phyloP scores from a whole-genome alignment of 192 early-diverging fungal species.

The Backusella parvicylindrica region DNA sequence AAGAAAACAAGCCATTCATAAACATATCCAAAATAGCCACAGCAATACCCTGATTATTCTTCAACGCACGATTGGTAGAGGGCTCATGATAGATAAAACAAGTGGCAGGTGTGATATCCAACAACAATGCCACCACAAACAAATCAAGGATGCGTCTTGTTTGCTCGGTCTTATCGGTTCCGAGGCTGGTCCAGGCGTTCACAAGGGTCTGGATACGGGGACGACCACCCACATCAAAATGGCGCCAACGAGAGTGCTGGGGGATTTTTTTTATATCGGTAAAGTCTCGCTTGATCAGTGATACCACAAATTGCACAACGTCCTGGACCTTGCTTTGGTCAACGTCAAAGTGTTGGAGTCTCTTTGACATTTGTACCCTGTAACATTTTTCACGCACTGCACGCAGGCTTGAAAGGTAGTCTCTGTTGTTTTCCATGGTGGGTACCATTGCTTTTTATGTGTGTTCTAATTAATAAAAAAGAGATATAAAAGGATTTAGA shows the following conservation, averaged over 20 bases:
- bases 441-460: background rate
- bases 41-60: slow-evolving; percentile 79
- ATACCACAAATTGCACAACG: slow-evolving; percentile 64
- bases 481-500: no score
- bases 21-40: slow-evolving; percentile 85
- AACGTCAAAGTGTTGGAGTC: slow-evolving; percentile 74
- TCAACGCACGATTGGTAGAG: slow-evolving; percentile 42
- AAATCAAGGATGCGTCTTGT: slow-evolving; percentile 77
- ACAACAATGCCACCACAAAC: slow-evolving; percentile 78
- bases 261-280: slow-evolving; percentile 68
- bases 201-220: slow-evolving; percentile 49
- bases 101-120: slow-evolving; percentile 82
- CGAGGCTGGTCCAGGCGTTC: slow-evolving; percentile 40
- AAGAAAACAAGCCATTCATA: slow-evolving; percentile 72
- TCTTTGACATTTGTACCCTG: slow-evolving; percentile 54
- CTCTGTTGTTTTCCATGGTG: background rate
- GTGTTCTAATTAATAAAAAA: background rate
- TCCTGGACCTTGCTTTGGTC: slow-evolving; percentile 59
- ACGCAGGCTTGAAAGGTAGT: slow-evolving; percentile 61
- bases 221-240: slow-evolving; percentile 63
- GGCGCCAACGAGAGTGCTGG: slow-evolving; percentile 83
- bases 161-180: slow-evolving; percentile 43
- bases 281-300: slow-evolving; percentile 36
- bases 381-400: slow-evolving; percentile 75
- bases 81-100: slow-evolving; percentile 69